Base-by-base conservation (phyloP, 306 rosid species). In the Trifolium subterraneum region DNA sequence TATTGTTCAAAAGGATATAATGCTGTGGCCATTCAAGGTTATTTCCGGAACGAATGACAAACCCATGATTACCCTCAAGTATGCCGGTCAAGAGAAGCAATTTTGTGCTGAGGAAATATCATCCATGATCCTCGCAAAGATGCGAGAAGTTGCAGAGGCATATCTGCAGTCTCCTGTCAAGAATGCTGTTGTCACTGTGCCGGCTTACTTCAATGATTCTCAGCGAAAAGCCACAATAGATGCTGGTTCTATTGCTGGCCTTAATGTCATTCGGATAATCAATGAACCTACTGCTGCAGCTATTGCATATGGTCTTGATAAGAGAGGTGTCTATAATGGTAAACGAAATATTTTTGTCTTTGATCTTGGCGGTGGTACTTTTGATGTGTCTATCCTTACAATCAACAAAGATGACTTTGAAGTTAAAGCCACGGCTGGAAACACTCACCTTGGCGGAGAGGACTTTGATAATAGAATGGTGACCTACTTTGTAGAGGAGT, bases 21-120 rank as follows among this genome's bases (percentile, higher is more conserved):
- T 23, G 79, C 72, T 50, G 14, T 88, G 86, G 90, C 87, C 92
- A 11, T 88, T 88, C 38, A 84, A 80, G 80, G 81, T 88, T 7
- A 16, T 74, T 58, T 4, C 83, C 0, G 86, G 76, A 4, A 54
- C 36, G 0, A 47, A 79, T 4, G 89, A 85, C 19, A 47, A 47
- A 5, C 54, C 54, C 0, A 0, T 15, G 8, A 47, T 47, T 15
- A 2, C n/a, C n/a, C 9, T 47, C 15, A 47, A 14, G 54, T 47
- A 47, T n/a, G n/a, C 15, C 1, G 20, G 54, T 15, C 19, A 14
- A 2, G 54, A 47, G 3, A 47, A 47, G 54, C 9, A 6, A 7
- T 1, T 47, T 0, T 1, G 54, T 47, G 54, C 54, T 6, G 54
- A 47, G 55, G 55, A 48, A 48, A 48, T 48, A 6, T 48, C 55